These are phyloP conservation scores for Arthrocladium fulminans DNA, from an alignment of 2,329 filamentous ascomycete species.

Conservation along the genomic window DNA sequence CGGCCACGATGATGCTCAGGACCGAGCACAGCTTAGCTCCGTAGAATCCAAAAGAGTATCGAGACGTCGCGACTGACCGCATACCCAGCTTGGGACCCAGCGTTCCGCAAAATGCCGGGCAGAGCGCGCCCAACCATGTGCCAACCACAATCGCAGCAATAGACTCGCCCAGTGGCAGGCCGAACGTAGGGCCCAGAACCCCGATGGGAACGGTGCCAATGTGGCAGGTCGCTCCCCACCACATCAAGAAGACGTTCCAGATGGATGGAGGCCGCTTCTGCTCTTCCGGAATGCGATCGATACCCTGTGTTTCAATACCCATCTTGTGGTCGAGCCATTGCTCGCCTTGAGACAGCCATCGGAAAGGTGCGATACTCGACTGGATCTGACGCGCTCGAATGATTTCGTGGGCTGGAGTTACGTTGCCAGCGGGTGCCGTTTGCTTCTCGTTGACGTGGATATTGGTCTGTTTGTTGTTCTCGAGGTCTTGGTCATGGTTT, in stretches of 20 bases:
- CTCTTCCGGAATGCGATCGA: conserved; percentile 40
- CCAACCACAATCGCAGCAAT: conserved; percentile 34
- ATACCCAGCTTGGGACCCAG: conserved; percentile 34
- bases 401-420: conserved; percentile 17
- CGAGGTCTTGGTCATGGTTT: conserved; percentile 5
- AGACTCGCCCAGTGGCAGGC: conserved; percentile 38
- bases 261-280: conserved; percentile 36
- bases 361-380: conserved; percentile 14
- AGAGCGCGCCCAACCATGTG: conserved; percentile 34
- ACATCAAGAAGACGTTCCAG: conserved; percentile 36
- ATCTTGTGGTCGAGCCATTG: conserved; percentile 37
- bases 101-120: conserved; percentile 34
- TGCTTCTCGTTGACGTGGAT: background rate
- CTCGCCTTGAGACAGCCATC: conserved; percentile 25
- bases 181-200: conserved; percentile 42
- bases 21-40: conserved; percentile 26
- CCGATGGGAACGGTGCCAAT: conserved; percentile 31
- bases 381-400: conserved; percentile 16
- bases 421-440: conserved; percentile 10
- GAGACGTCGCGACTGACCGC: conserved; percentile 24
- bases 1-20: conserved; percentile 25
- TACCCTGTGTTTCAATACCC: conserved; percentile 41
- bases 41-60: conserved; percentile 28
- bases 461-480: conserved; percentile 1
- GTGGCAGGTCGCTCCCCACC: conserved; percentile 38